Percentiles rank a stretch among this genome's conserved stretches.
phyloP scores from a whole-genome alignment of 495 filamentous ascomycete species.

The Aspergillus panamensis region DNA sequence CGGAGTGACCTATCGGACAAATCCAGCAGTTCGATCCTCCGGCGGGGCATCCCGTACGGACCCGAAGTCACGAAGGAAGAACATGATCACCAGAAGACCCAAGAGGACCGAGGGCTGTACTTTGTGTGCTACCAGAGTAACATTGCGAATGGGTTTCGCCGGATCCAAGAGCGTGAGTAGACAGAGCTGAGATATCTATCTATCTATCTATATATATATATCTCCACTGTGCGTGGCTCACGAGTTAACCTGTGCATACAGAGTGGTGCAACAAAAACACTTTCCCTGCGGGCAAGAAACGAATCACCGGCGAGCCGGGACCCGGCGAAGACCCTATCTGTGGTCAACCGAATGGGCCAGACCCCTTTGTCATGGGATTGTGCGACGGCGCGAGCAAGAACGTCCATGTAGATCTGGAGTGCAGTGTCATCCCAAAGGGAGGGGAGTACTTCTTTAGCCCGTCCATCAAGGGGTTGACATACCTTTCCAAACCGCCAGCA shows the following conservation, averaged over 20 bases:
- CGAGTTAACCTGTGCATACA: neutral
- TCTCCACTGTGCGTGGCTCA: conserved; percentile 21
- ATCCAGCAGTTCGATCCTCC: conserved; percentile 24
- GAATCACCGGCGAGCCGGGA: conserved; percentile 4
- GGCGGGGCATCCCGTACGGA: conserved; percentile 33
- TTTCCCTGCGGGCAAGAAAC: neutral
- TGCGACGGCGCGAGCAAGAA: conserved; percentile 1
- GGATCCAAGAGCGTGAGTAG: conserved; percentile 18
- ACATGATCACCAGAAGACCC: conserved; percentile 6
- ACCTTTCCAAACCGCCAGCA: neutral
- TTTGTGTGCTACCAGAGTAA: conserved; percentile 44
- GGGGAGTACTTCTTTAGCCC: conserved; percentile 32
- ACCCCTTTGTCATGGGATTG: conserved; percentile 7
- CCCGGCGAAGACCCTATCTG: conserved; percentile 7
- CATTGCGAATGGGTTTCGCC: conserved; percentile 35
- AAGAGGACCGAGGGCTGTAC: conserved; percentile 35
- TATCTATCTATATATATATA: no score
- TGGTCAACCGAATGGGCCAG: conserved; percentile 2
- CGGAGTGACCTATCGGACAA: conserved; percentile 21
- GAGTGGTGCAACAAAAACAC: conserved; percentile 1
- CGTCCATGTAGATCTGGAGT: conserved; percentile 8
- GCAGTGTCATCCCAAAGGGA: conserved; percentile 26
- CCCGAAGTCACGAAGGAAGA: conserved; percentile 15
- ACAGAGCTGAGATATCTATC: conserved; percentile 19
- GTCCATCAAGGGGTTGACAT: conserved; percentile 18